Base-by-base conservation (phyloP, 306 rosid species). In the Begonia fuchsioides region DNA sequence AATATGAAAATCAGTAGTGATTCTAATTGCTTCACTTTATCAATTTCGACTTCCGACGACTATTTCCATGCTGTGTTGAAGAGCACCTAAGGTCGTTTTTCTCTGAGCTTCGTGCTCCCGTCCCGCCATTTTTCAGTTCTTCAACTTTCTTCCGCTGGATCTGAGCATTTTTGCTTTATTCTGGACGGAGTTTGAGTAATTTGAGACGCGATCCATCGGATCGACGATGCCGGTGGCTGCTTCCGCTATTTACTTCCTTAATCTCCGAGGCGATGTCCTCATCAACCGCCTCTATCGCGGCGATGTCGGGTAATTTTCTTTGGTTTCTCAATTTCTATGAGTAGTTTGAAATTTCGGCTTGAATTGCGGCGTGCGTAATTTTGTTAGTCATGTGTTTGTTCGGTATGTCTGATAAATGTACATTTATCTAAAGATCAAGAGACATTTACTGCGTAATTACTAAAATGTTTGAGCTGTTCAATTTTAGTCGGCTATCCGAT, bases 271-370 rank as follows among this genome's bases (percentile, higher is more conserved):
- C 0, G 97, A 90, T 61, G 93, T 90, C 57, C 95, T 90, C 74
- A 90, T 84, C 69, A 90, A 84, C 47, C 93, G 97, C 53, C 97
- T 90, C 61, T 84, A 90, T 44, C 95, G 97, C 6, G 95, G 84
- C 66, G 87, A 90, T 69, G 97, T 90, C 50, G 93, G 97, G 95
- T 84, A 79, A 47, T 35, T 13, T 45, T 26, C 8, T 26, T 26
- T 8, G 7, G 8, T 54, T 12, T 26, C 58, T 48, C 47, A 44
- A 17, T 60, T 12, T 39, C 51, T 16, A 17, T 4, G 8, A 15
- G 18, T 32, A 5, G 19, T 26, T 16, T 35, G 32, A 5, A 5
- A 51, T 16, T n/a, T 38, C 12, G 13, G 39, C 39, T 32, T 13
- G 14, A 51, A 4, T 51, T 51, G 55, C 35, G 35, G 35, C 7